A percentile compares a stretch with the other conserved stretches of the same genome.
These are phyloP conservation scores for Ceratobasidium papillatum DNA, from an alignment of 1,284 basidiomycete species.

Conservation along the genomic window DNA sequence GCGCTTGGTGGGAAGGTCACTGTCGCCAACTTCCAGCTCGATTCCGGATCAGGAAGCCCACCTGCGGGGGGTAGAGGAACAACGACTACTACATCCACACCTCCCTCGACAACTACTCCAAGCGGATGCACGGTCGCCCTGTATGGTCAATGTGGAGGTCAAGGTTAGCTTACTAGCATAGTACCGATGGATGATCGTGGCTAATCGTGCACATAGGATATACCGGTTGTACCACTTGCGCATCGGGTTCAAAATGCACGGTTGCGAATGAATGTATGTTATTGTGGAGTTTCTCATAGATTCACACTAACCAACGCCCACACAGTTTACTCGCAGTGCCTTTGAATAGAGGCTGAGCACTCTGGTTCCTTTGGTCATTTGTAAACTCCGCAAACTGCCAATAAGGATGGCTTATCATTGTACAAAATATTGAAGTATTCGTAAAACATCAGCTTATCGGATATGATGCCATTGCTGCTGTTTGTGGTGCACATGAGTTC, in stretches of 20 bases:
- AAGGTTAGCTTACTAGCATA: background rate
- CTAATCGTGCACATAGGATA: background rate
- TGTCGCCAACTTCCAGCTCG: slow-evolving; percentile 53
- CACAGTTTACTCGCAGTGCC: background rate
- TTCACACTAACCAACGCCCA: background rate
- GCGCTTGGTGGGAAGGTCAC: slow-evolving; percentile 47
- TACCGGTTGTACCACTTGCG: slow-evolving; percentile 1
- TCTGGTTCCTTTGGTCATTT: too few species aligned
- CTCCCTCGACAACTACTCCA: background rate
- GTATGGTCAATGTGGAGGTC: slow-evolving; percentile 20
- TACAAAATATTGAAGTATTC: too few species aligned
- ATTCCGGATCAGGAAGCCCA: background rate
- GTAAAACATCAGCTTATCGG: too few species aligned
- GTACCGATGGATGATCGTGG: background rate
- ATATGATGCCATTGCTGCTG: too few species aligned
- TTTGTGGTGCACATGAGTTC: too few species aligned
- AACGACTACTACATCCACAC: too few species aligned
- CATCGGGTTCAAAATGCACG: slow-evolving; percentile 4
- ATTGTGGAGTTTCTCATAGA: background rate
- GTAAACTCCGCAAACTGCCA: too few species aligned
- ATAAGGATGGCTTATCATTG: too few species aligned
- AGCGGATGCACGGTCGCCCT: background rate
- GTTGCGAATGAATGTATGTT: slow-evolving; percentile 21
- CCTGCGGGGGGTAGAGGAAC: background rate
- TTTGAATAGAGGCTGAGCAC: background rate